A percentile compares a stretch with the other conserved stretches of the same genome.
These are phyloP conservation scores for Coleophoma eucalyptorum DNA, from an alignment of 2,329 filamentous ascomycete species.

Conservation along the genomic window DNA sequence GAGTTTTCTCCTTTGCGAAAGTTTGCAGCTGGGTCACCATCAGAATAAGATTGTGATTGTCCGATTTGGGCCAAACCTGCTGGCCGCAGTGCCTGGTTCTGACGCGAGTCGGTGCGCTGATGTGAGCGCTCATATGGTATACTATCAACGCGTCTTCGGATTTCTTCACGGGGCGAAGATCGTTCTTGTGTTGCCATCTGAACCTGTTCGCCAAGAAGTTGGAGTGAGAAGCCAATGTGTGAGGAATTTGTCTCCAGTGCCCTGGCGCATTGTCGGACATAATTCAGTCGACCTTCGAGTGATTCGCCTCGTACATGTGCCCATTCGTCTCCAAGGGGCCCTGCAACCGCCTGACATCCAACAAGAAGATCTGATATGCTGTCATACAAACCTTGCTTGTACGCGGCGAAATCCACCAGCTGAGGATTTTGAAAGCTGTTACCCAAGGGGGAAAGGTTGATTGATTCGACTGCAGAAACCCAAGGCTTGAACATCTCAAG, in stretches of 20 bases:
- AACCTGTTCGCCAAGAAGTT: conserved; percentile 81
- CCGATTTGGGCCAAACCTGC: conserved; percentile 17
- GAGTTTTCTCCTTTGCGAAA: conserved; percentile 58
- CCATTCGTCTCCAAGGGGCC: conserved; percentile 93
- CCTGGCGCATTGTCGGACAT: conserved; percentile 72
- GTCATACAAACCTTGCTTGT: conserved; percentile 94
- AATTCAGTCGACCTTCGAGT: conserved; percentile 79
- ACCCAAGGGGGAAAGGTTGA: conserved; percentile 78
- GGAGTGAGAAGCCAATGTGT: conserved; percentile 83
- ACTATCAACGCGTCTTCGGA: conserved; percentile 51
- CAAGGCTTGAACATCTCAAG: conserved; percentile 88
- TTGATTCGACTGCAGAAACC: conserved; percentile 85
- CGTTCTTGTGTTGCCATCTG: conserved; percentile 48
- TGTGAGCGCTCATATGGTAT: conserved; percentile 54
- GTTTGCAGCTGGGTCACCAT: conserved; percentile 41
- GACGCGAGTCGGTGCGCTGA: conserved; percentile 51
- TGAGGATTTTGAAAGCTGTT: conserved; percentile 80
- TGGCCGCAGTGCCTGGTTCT: conserved; percentile 18
- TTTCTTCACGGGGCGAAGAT: conserved; percentile 21
- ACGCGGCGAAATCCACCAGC: conserved; percentile 78
- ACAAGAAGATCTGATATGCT: conserved; percentile 85
- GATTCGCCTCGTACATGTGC: conserved; percentile 86
- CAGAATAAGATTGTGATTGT: conserved; percentile 59
- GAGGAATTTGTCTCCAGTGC: conserved; percentile 84
- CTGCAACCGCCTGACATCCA: conserved; percentile 86